Percentiles rank a stretch among this genome's conserved stretches.
Conservation (phyloP, 768 basidiomycete genomes). For the Inosperma sp. region DNA sequence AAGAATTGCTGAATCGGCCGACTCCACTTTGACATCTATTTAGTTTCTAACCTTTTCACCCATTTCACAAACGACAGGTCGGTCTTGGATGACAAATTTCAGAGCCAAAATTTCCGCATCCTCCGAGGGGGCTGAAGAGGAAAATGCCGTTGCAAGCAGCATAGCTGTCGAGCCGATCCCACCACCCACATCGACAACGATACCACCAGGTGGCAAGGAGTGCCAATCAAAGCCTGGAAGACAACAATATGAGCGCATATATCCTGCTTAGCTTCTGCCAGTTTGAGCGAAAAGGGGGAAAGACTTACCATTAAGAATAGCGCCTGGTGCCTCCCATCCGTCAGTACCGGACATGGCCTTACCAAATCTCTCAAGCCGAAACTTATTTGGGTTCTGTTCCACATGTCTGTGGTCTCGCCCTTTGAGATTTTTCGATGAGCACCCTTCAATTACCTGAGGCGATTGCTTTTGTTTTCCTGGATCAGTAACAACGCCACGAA, state of each 20-base stretch:
- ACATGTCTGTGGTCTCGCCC: not conserved
- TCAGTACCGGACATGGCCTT: conserved; percentile 71
- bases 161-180: conserved; percentile 54
- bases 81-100: conserved; percentile 60
- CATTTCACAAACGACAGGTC: conserved; percentile 52
- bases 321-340: conserved; percentile 65
- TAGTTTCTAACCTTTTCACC: conserved; percentile 39
- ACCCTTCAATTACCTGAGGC: not conserved
- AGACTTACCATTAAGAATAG: conserved; percentile 48
- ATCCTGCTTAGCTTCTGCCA: not conserved
- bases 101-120: conserved; percentile 23
- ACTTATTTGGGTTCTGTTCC: conserved; percentile 38
- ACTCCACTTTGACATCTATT: not conserved
- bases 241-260: conserved; percentile 13
- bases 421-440: not conserved
- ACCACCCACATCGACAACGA: conserved; percentile 67
- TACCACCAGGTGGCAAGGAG: conserved; percentile 44
- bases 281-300: not conserved
- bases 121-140: conserved; percentile 15
- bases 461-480: not conserved
- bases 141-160: conserved; percentile 35
- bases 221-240: conserved; percentile 57
- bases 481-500: conserved; percentile 1
- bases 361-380: conserved; percentile 64
- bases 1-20: no score